These are phyloP conservation scores for Syzygium aromaticum DNA, from an alignment of 345 rosid genomes.

Conservation along the genomic window DNA sequence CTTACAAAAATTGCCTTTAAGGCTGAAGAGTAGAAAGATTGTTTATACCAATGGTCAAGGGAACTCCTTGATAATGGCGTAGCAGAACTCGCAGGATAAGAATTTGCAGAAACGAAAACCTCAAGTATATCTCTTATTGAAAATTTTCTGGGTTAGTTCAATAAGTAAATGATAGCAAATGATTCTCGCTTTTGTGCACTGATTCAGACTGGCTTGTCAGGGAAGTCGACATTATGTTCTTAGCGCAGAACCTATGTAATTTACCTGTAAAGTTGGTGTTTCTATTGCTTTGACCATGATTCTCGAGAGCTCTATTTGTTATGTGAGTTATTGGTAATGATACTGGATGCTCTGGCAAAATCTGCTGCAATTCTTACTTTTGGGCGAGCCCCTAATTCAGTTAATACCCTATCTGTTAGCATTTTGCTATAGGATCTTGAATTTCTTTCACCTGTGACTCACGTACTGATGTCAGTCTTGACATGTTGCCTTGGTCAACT, in stretches of 20 bases:
- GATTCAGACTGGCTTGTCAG: neutral
- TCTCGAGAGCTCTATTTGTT: neutral
- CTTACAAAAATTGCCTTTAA: neutral
- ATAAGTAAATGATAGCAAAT: neutral
- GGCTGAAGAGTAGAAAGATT: neutral
- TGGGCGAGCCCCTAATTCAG: neutral
- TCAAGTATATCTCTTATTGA: neutral
- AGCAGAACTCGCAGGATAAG: neutral
- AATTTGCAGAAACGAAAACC: neutral
- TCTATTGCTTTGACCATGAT: neutral
- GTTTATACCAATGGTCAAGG: neutral
- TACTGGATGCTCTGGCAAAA: neutral
- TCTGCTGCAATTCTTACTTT: neutral
- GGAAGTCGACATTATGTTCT: neutral
- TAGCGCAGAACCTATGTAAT: neutral
- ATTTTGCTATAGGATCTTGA: neutral
- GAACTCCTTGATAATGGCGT: neutral
- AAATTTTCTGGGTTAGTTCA: neutral
- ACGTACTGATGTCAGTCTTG: neutral
- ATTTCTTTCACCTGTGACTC: neutral
- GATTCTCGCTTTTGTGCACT: neutral
- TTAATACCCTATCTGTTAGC: neutral
- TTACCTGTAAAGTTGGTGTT: neutral
- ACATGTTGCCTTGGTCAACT: conserved; percentile 2
- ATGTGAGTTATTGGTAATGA: neutral